Evolutionary conservation across 179 eudicot species (phyloP).

Genomic region (Nepenthes alata): DNA sequence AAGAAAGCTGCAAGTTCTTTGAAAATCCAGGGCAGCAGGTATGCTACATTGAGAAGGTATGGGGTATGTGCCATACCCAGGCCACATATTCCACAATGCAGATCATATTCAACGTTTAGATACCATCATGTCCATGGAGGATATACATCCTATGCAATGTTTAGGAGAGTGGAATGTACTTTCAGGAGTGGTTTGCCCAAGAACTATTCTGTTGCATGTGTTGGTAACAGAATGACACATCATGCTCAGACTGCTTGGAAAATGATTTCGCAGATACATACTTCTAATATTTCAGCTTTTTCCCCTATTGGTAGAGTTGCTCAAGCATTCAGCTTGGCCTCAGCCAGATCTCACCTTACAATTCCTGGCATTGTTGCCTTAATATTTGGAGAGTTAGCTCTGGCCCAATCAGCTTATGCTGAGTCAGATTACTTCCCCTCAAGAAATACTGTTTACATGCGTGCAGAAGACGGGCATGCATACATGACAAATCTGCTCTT

Average conservation of each 20-base stretch:
- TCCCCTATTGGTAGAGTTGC: constrained; percentile 46
- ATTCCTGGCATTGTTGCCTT: constrained; percentile 60
- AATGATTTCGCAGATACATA: constrained; percentile 32
- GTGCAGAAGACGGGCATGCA: constrained; percentile 70
- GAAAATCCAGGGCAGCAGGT: constrained; percentile 13
- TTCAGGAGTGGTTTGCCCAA: constrained; percentile 17
- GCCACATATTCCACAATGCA: constrained; percentile 14
- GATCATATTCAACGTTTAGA: constrained; percentile 18
- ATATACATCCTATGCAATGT: constrained; percentile 8
- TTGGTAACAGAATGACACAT: constrained; percentile 21
- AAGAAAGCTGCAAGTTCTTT: constrained; percentile 18
- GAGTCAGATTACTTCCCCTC: constrained; percentile 44
- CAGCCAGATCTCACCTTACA: constrained; percentile 57
- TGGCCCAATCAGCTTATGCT: constrained; percentile 30
- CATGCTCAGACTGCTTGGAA: constrained; percentile 66
- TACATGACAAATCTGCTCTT: constrained; percentile 35
- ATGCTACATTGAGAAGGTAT: constrained; percentile 16
- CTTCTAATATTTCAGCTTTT: constrained; percentile 24
- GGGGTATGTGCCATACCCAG: constrained; percentile 7
- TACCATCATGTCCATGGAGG: constrained; percentile 15
- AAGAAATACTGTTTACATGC: constrained; percentile 39
- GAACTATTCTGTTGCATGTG: constrained; percentile 21
- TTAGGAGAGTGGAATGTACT: constrained; percentile 11
- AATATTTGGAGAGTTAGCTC: constrained; percentile 48
- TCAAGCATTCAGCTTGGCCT: constrained; percentile 72